Base-by-base conservation (phyloP, 495 filamentous ascomycete species). In the Hypoxylon fuscum region DNA sequence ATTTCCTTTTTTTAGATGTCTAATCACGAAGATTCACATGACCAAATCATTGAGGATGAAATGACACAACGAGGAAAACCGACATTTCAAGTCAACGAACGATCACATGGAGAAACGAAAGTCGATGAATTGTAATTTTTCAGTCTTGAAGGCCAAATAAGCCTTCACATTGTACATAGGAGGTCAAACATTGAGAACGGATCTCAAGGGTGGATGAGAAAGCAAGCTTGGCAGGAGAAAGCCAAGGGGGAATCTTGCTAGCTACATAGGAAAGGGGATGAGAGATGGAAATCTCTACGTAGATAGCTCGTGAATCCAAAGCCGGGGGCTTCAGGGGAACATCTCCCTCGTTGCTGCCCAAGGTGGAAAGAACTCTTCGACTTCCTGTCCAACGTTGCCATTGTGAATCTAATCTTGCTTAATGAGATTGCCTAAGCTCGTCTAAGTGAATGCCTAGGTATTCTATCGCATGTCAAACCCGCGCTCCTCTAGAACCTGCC, bases 121-220 rank as follows among this genome's bases (percentile, higher is more conserved):
- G 34, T 22, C 10, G 21, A 29, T n/a, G 35, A 38, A 38, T 1
- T n/a, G n/a, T n/a, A n/a, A n/a, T n/a, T n/a, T n/a, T 50, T 10
- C 41, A 47, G 43, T 59, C 37, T n/a, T n/a, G n/a, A n/a, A n/a
- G n/a, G n/a, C n/a, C n/a, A n/a, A n/a, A n/a, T 48, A 55, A 34
- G 6, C 27, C 48, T n/a, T 54, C 25, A 14, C 43, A 25, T 47
- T 68, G 55, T 68, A 68, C 49, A 55, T 64, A 68, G 8, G 65
- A 68, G 41, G 42, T n/a, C 48, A 45, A n/a, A 68, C 55, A 29
- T 37, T 41, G 59, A 45, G 42, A 27, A 21, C 9, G 10, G 18
- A 48, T 43, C 9, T 43, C 12, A 15, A 17, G 25, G 44, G 23
- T 18, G 43, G 37, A 37, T 32, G 18, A 7, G 3, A 6, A 40